Conservation (phyloP, 2,329 filamentous ascomycete species). For the Aureobasidium sp. region DNA sequence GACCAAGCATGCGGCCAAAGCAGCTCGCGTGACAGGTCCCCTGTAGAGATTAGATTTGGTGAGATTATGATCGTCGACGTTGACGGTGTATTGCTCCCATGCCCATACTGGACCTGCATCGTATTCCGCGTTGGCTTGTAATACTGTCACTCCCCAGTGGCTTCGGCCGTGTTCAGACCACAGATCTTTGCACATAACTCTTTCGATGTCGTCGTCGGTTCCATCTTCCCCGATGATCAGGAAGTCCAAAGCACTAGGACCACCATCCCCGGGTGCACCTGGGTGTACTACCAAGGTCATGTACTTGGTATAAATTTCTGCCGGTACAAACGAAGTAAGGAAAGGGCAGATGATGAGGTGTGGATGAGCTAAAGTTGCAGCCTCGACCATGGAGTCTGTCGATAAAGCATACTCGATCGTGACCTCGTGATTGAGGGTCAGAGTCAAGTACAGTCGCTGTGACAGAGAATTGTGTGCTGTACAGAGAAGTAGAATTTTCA, state of each 20-base stretch:
- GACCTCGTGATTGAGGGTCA: conserved; percentile 29
- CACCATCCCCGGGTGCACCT: conserved; percentile 34
- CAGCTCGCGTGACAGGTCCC: conserved; percentile 30
- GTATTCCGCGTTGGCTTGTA: conserved; percentile 32
- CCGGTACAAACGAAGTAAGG: conserved; percentile 31
- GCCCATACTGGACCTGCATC: conserved; percentile 38
- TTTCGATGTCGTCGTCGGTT: conserved; percentile 22
- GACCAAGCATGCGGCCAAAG: conserved; percentile 28
- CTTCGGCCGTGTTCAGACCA: conserved; percentile 25
- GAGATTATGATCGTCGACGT: conserved; percentile 31
- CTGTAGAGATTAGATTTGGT: conserved; percentile 36
- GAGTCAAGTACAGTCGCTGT: conserved; percentile 30
- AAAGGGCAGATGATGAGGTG: conserved; percentile 37
- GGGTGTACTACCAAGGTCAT: conserved; percentile 35
- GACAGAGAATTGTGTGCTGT: conserved; percentile 39
- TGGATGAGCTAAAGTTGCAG: conserved; percentile 28
- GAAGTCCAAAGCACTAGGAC: conserved; percentile 36
- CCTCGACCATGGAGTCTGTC: conserved; percentile 28
- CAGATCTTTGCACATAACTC: conserved; percentile 21
- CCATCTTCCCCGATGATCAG: conserved; percentile 36
- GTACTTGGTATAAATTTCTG: conserved; percentile 28
- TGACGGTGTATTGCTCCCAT: conserved; percentile 33
- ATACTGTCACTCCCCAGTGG: conserved; percentile 34
- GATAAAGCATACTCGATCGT: conserved; percentile 32
- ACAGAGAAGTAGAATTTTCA: conserved; percentile 37